Percentiles rank a stretch among this genome's conserved stretches.
Evolutionary conservation across 192 early-diverging fungal genomes (phyloP).

Genomic region (Thamnidium elegans): DNA sequence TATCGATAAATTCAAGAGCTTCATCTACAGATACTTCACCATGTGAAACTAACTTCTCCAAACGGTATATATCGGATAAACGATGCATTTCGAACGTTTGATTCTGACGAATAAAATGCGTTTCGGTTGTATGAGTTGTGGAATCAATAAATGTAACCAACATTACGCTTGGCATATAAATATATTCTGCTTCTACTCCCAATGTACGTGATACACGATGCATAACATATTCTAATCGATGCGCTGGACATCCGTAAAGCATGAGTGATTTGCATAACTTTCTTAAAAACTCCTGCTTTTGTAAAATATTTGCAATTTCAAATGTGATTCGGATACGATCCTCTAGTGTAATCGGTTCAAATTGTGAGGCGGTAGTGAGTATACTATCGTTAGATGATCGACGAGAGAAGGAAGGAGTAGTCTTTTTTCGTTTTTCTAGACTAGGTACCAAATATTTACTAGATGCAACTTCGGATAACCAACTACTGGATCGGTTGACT

Average conservation of each 20-base stretch:
- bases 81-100: slow-evolving; percentile 69
- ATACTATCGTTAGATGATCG: slow-evolving; percentile 30
- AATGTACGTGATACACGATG: slow-evolving; percentile 56
- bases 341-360: slow-evolving; percentile 41
- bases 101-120: slow-evolving; percentile 60
- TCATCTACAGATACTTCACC: slow-evolving; percentile 59
- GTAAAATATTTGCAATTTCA: slow-evolving; percentile 66
- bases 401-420: slow-evolving; percentile 17
- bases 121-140: slow-evolving; percentile 73
- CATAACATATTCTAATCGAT: slow-evolving; percentile 64
- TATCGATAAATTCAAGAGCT: slow-evolving; percentile 59
- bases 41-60: slow-evolving; percentile 63
- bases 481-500: slow-evolving; percentile 21
- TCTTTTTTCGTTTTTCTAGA: slow-evolving; percentile 23
- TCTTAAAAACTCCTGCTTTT: slow-evolving; percentile 64
- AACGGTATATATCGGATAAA: slow-evolving; percentile 58
- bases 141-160: slow-evolving; percentile 69
- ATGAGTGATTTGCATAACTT: slow-evolving; percentile 63
- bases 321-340: slow-evolving; percentile 50
- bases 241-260: slow-evolving; percentile 65
- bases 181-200: slow-evolving; percentile 61
- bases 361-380: slow-evolving; percentile 34
- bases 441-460: slow-evolving; percentile 29
- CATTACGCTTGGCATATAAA: slow-evolving; percentile 70
- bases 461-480: slow-evolving; percentile 18